A percentile compares a stretch with the other conserved stretches of the same genome.
Conservation (phyloP, 2,329 filamentous ascomycete species). For the Fusarium sp. region DNA sequence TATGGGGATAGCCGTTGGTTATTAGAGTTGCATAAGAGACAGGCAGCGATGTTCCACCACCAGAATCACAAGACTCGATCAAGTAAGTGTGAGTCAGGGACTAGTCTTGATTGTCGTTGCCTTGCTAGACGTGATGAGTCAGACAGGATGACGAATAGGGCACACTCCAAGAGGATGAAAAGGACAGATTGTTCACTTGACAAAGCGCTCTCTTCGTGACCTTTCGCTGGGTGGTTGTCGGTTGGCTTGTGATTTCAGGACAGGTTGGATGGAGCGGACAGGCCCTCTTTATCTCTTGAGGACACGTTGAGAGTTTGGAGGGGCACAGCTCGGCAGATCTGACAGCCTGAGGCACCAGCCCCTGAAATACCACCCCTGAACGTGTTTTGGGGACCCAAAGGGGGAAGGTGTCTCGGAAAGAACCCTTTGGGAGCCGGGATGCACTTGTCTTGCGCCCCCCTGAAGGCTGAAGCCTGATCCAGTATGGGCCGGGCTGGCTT, state of each 20-base stretch:
- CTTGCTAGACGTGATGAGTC: constrained; percentile 40
- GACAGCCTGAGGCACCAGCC: constrained; percentile 49
- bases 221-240: constrained; percentile 31
- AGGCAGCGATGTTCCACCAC: constrained; percentile 35
- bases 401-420: constrained; percentile 29
- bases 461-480: constrained; percentile 2
- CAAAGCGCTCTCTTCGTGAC: constrained; percentile 30
- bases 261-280: constrained; percentile 39
- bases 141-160: constrained; percentile 33
- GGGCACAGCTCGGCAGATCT: constrained; percentile 16
- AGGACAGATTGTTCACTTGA: constrained; percentile 48
- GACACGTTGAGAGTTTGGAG: constrained; percentile 48
- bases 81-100: constrained; percentile 45
- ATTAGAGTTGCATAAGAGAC: constrained; percentile 10
- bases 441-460: constrained; percentile 8
- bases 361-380: constrained; percentile 38
- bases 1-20: constrained; percentile 8
- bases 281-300: constrained; percentile 54
- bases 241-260: constrained; percentile 33
- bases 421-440: constrained; percentile 32
- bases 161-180: constrained; percentile 34
- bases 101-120: constrained; percentile 23
- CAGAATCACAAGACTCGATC: constrained; percentile 35
- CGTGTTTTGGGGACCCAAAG: constrained; percentile 18
- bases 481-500: constrained; percentile 36